Conservation (phyloP, 129 eudicot species). For the Chrysanthemum makinoi region DNA sequence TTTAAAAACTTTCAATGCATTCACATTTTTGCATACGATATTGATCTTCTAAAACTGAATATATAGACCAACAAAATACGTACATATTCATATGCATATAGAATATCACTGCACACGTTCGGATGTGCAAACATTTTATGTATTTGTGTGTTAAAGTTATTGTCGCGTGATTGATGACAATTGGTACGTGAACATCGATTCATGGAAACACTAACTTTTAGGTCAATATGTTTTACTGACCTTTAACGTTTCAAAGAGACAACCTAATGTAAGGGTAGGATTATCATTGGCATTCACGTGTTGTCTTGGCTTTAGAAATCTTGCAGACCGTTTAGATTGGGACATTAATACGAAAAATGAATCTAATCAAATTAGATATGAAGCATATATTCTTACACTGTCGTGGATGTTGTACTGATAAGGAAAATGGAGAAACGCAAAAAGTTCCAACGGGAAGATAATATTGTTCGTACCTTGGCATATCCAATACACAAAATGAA, state of each 20-base stretch:
- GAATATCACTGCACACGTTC: too few relatives aligned
- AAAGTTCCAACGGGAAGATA: neutral
- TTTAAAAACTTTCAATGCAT: too few relatives aligned
- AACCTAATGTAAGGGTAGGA: constrained; percentile 9
- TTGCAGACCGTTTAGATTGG: neutral
- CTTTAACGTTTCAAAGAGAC: constrained; percentile 30
- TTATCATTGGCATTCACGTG: neutral
- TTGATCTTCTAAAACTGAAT: too few relatives aligned
- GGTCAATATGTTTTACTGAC: constrained; percentile 23
- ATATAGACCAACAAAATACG: too few relatives aligned
- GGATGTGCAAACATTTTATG: too few relatives aligned
- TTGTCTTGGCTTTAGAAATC: constrained; percentile 13
- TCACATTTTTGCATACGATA: too few relatives aligned
- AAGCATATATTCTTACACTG: constrained; percentile 23
- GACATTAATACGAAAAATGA: neutral
- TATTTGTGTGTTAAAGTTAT: constrained; percentile 2
- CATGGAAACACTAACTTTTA: too few relatives aligned
- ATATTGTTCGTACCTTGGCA: too few relatives aligned
- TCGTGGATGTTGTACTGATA: constrained; percentile 13
- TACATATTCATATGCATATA: too few relatives aligned
- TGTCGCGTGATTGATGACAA: neutral
- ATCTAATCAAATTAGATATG: neutral
- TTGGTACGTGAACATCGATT: neutral
- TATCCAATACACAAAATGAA: too few relatives aligned
- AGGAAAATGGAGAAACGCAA: constrained; percentile 28